Conservation (phyloP, 441 rosid genomes). For the Pelargonium fulgidum region DNA sequence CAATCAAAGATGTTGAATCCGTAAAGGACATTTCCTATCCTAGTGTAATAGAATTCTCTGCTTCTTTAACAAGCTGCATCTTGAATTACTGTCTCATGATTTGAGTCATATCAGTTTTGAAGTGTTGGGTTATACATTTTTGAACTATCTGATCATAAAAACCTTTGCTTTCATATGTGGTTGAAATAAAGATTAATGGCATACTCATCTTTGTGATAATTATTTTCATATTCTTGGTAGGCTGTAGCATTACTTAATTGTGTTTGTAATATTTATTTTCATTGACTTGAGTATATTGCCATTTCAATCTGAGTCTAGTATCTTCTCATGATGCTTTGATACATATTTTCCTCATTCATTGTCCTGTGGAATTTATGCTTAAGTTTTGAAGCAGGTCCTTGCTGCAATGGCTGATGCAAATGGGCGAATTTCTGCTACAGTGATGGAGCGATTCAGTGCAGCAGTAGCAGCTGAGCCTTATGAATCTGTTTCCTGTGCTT, state of each 20-base stretch:
- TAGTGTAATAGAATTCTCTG: neutral
- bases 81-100: neutral
- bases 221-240: conserved; percentile 8
- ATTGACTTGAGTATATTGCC: conserved; percentile 2
- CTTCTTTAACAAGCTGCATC: neutral
- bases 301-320: neutral
- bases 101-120: neutral
- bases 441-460: conserved; percentile 96
- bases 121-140: neutral
- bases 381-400: conserved; percentile 54
- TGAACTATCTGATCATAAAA: neutral
- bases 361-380: conserved; percentile 22
- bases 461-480: conserved; percentile 99
- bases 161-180: neutral
- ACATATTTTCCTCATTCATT: conserved; percentile 10
- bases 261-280: neutral
- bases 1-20: neutral
- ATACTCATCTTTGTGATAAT: neutral
- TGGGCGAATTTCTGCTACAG: conserved; percentile 86
- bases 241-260: conserved; percentile 4
- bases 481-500: conserved; percentile 95
- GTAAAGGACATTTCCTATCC: neutral
- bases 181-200: neutral
- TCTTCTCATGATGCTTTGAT: conserved; percentile 17
- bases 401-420: conserved; percentile 99